Base-by-base conservation (phyloP, 768 basidiomycete genomes). In the Russula sp. region DNA sequence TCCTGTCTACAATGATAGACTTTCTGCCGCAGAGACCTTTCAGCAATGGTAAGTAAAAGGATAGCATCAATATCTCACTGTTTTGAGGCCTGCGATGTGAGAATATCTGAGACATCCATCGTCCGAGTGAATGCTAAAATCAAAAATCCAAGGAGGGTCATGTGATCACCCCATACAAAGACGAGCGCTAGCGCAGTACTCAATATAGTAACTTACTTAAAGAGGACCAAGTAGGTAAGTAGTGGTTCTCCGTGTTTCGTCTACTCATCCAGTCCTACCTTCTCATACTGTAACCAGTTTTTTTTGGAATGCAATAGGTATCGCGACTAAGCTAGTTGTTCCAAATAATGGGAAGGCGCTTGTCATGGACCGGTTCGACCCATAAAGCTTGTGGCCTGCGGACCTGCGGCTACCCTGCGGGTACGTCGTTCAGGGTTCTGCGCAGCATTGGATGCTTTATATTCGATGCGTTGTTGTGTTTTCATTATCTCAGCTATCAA, bases 1-100 rank as follows among this genome's bases (percentile, higher is more conserved):
- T 92, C 90, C 73, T 90, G 73, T 92, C 87, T 61, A 92, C 86
- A 38, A 78, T 75, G 42, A 84, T 78, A 36, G 86, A 82, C 76
- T 86, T 85, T 73, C 90, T 93, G 67, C 1, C 16, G n/a, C 18
- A 44, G 10, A 5, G 1, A 11, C 9, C 9, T 5, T 36, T 65
- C 13, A 57, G 24, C 13, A 10, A 28, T 22, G 6, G 2, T 5
- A 16, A 10, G 28, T 2, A 3, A 24, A 1, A 9, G 34, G 14
- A 30, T 20, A 20, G 4, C 20, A 30, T 26, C 51, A 3, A 26
- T 22, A 24, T 50, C 65, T 53, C 38, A 69, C 68, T 69, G 59
- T 59, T 67, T 69, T 36, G 59, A 60, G 20, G 63, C 63, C 24
- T 69, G 66, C 1, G 66, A 60, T 18, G 66, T 57, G 20, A 69